These are phyloP conservation scores for Akanthomyces lecanii DNA, from an alignment of 2,329 filamentous ascomycete species.

Conservation along the genomic window DNA sequence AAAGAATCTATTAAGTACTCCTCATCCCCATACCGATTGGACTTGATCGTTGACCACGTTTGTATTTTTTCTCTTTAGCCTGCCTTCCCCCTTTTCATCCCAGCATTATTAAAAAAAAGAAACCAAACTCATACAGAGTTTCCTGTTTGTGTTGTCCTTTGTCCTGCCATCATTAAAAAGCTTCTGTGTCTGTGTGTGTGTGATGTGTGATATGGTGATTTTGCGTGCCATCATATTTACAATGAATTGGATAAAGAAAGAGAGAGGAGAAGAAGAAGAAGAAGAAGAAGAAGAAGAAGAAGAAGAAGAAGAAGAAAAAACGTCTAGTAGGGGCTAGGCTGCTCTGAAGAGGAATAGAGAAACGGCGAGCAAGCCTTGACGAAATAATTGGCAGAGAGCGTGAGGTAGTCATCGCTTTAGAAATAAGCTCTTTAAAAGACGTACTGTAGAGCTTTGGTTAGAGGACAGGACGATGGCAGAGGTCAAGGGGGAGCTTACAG, in stretches of 20 bases:
- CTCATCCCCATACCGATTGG: not conserved
- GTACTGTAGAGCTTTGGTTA: conserved; percentile 29
- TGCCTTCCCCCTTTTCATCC: not conserved
- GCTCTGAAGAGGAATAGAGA: not conserved
- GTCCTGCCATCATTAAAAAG: conserved; percentile 10
- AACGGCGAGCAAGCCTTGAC: conserved; percentile 6
- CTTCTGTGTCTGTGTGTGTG: not conserved
- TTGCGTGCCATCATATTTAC: conserved; percentile 10
- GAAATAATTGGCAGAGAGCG: not conserved
- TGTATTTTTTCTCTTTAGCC: not conserved
- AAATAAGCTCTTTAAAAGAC: conserved; percentile 32
- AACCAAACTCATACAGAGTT: not conserved
- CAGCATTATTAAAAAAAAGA: not conserved
- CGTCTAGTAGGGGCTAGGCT: not conserved
- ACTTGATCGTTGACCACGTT: conserved; percentile 4
- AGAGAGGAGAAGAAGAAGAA: not conserved
- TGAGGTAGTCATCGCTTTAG: not conserved
- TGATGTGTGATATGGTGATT: not conserved
- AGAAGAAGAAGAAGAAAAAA: not conserved
- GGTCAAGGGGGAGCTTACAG: conserved; percentile 37
- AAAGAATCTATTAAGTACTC: not conserved
- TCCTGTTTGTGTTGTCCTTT: not conserved
- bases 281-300: not conserved
- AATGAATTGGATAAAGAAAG: not conserved
- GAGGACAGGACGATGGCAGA: not conserved